phyloP scores from a whole-genome alignment of 1,284 basidiomycete genomes.

The Xanthoconium separans region DNA sequence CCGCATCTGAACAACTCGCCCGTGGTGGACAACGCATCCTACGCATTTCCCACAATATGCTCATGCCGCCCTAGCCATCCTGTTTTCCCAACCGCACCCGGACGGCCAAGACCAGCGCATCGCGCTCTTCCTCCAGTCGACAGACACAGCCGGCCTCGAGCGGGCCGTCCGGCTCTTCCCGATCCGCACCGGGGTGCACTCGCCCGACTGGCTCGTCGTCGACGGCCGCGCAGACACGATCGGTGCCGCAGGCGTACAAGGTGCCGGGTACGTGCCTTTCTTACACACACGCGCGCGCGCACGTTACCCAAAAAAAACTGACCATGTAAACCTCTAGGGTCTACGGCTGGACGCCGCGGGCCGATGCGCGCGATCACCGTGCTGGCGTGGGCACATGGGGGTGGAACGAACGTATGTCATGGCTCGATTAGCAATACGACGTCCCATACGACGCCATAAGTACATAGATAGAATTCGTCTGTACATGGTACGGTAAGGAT shows the following conservation, averaged over 20 bases:
- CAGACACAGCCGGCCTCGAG: slow-evolving; percentile 59
- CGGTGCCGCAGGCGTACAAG: slow-evolving; percentile 71
- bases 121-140: slow-evolving; percentile 60
- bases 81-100: slow-evolving; percentile 74
- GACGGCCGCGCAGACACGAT: slow-evolving; percentile 49
- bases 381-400: slow-evolving; percentile 40
- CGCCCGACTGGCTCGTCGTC: slow-evolving; percentile 75
- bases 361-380: neutral
- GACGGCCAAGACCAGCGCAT: slow-evolving; percentile 22
- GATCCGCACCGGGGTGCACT: slow-evolving; percentile 71
- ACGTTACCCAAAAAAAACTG: neutral
- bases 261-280: slow-evolving; percentile 59
- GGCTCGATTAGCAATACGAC: slow-evolving; percentile 42
- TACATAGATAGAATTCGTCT: slow-evolving; percentile 26
- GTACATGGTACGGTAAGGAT: slow-evolving; percentile 33
- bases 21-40: too few relatives aligned
- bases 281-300: neutral
- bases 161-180: slow-evolving; percentile 71
- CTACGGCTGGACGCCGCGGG: slow-evolving; percentile 41
- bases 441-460: slow-evolving; percentile 12
- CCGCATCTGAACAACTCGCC: too few relatives aligned
- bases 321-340: slow-evolving; percentile 31
- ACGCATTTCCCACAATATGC: neutral
- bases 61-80: slow-evolving; percentile 43
- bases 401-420: slow-evolving; percentile 54